These are phyloP conservation scores for Fusarium sp. DNA, from an alignment of 2,329 filamentous ascomycete genomes.

Conservation along the genomic window DNA sequence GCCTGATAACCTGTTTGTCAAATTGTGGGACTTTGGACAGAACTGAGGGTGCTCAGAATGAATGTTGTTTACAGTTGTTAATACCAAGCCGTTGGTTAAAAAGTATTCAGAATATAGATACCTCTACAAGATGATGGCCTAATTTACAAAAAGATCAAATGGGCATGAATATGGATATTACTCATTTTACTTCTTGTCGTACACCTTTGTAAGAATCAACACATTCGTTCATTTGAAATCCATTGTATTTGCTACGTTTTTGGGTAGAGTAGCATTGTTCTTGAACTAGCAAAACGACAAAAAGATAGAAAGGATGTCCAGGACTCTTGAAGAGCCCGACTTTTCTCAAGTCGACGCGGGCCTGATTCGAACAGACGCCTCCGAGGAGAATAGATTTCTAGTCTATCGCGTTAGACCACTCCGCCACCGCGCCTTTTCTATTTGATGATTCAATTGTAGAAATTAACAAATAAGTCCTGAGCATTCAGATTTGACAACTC, in stretches of 20 bases:
- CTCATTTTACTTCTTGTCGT: neutral
- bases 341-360: conserved; percentile 41
- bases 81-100: conserved; percentile 8
- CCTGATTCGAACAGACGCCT: conserved; percentile 53
- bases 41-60: conserved; percentile 20
- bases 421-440: conserved; percentile 46
- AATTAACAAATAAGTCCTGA: neutral
- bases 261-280: neutral
- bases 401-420: conserved; percentile 52
- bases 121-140: neutral
- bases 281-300: neutral
- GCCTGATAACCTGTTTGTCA: conserved; percentile 68
- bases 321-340: neutral
- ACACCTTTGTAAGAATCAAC: neutral
- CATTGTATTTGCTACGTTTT: neutral
- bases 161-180: neutral
- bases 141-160: neutral
- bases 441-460: neutral
- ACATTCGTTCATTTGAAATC: neutral
- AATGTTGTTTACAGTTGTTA: conserved; percentile 4
- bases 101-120: conserved; percentile 1
- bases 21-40: conserved; percentile 69
- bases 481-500: neutral
- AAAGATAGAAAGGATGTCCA: neutral
- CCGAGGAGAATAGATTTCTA: conserved; percentile 52